Evolutionary conservation across 345 rosid species (phyloP), one percentile per base, ranked within the genome.

Genomic region (Hevea brasiliensis): DNA sequence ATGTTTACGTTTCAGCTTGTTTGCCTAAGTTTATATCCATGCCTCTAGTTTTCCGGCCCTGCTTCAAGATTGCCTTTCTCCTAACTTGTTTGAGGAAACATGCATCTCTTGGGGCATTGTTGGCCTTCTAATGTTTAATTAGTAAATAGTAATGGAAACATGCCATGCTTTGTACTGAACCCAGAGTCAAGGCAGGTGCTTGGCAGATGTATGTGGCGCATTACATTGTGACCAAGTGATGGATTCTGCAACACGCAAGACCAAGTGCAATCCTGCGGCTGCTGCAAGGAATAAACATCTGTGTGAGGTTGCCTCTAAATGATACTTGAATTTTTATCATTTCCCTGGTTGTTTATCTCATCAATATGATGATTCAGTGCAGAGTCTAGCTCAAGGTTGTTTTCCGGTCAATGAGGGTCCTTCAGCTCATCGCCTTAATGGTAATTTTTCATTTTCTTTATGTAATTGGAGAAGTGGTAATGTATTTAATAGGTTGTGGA

Each of bases 181-280:
- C n/a, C 77, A 78, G 81, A 73, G 70, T 73, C 60, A 73, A 20
- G 13, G 81, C 35, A 62, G 44, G 74, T 78, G 81, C 70, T 74
- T 78, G 71, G 81, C 77, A 68, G 81, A 78, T 73, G n/a, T 57
- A 35, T 78, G 81, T 45, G 74, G 81, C 47, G 77, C 81, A 29
- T 62, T 78, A 48, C 81, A 73, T 29, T 78, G 81, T 63, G 81
- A 78, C 66, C 71, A 63, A 9, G 67, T 73, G 44, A 69, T 78
- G 81, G 74, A 58, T 54, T 73, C 74, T 55, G 32, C 47, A 12
- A 26, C 71, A 32, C 81, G 37, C 61, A 78, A 78, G 70, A 78
- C 72, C 18, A 77, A 62, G 71, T 78, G 81, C 74, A 78, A 78
- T 69, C 71, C 81, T 61, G 81, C 81, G 17, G 81, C 77, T 37